Evolutionary conservation across 768 basidiomycete genomes (phyloP), one percentile per base, ranked within the genome.

Genomic region (Pulveroboletus ravenelii): DNA sequence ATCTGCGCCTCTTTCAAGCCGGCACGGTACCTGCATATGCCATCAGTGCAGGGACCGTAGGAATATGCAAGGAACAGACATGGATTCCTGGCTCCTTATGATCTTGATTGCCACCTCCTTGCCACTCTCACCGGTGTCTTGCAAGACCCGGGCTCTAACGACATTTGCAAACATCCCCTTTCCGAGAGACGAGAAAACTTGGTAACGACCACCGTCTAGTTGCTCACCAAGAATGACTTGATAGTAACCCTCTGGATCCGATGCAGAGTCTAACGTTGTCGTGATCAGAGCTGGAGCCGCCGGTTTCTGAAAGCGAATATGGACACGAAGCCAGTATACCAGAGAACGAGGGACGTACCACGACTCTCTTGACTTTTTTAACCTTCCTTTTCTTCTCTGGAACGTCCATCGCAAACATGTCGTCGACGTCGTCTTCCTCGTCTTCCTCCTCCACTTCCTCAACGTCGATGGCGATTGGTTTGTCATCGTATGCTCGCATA

Each of bases 161-260:
- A 99, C 96, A 49, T 90, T 92, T 42, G 93, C 93, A 66, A 98
- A 99, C 95, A 99, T 99, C 42, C 96, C 96, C 66, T 95, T 94
- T 15, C 96, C 96, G n/a, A 98, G 76, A 42, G 82, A 89, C 42
- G 91, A 92, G 58, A 89, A 93, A 10, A 99, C 92, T 66, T 96
- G 92, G 65, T 98, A 99, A 37, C 88, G 81, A 6, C 90, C 93
- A 25, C 85, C 81, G 62, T 96, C 94, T 15, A 99, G 76, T 52
- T 92, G 85, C 70, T 99, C 96, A 39, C 95, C 96, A 14, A 97
- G 81, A 45, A 94, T 91, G 46, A 96, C 81, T 51, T 84, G 83
- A 65, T 98, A 99, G 67, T 98, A 98, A 1, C 96, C 96, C 70
- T 99, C 96, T 0, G 88, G 65, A 68, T 98, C 96, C 31, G 95